Evolutionary conservation across 179 eudicot species (phyloP).

Genomic region (Silene coronaria): DNA sequence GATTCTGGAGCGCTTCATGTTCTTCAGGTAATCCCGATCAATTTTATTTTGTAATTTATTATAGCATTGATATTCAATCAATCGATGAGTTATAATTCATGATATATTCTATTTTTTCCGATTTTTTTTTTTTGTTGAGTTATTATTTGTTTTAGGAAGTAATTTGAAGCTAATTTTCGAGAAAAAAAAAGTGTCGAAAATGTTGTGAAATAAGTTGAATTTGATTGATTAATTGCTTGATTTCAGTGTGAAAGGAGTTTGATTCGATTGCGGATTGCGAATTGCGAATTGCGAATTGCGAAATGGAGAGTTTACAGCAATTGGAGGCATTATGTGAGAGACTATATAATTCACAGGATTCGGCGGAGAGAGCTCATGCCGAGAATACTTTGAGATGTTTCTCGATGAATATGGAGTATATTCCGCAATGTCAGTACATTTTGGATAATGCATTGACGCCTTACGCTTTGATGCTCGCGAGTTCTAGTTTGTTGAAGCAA

Average conservation of each 20-base stretch:
- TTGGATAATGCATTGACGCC: constrained; percentile 91
- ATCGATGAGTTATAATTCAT: not conserved
- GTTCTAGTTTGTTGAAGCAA: constrained; percentile 97
- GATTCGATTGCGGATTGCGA: constrained; percentile 21
- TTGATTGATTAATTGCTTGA: constrained; percentile 12
- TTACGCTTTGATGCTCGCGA: constrained; percentile 91
- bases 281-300: too few relatives aligned
- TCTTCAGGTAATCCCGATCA: not conserved
- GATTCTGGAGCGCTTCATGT: not conserved
- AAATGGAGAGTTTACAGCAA: constrained; percentile 90
- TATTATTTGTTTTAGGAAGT: not conserved
- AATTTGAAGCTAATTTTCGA: constrained; percentile 6
- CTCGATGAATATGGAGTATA: constrained; percentile 79
- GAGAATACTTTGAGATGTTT: constrained; percentile 90
- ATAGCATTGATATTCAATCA: not conserved
- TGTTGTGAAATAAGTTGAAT: not conserved
- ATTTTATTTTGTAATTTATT: not conserved
- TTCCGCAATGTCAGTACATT: constrained; percentile 91
- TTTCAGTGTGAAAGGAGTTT: constrained; percentile 15
- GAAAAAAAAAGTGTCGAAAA: too few relatives aligned
- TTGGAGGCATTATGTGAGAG: constrained; percentile 92
- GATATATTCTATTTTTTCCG: not conserved
- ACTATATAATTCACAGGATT: constrained; percentile 96
- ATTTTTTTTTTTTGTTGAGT: not conserved
- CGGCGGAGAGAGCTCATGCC: constrained; percentile 92